Conservation (phyloP, 2,329 filamentous ascomycete genomes). For the Fusarium siculi region DNA sequence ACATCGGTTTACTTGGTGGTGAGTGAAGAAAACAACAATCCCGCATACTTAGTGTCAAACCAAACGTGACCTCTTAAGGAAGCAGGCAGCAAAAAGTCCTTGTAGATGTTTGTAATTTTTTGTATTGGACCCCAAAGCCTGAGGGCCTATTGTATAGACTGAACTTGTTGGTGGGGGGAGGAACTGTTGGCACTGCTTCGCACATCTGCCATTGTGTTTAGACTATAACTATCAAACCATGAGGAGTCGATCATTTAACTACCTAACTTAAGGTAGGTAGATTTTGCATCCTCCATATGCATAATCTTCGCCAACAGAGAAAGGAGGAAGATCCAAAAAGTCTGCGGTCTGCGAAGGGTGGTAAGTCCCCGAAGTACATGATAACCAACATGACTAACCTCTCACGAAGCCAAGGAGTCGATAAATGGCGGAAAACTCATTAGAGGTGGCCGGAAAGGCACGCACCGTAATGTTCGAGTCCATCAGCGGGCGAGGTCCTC, state of each 20-base stretch:
- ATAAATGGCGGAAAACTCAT: not conserved
- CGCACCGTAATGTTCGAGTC: conserved; percentile 1
- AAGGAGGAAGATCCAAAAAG: not conserved
- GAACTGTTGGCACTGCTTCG: not conserved
- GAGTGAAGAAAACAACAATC: not conserved
- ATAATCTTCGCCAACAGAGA: not conserved
- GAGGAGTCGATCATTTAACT: not conserved
- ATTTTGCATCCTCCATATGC: not conserved
- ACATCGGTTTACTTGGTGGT: not conserved
- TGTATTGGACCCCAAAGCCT: not conserved
- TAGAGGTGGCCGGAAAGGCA: not conserved
- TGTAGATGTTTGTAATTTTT: not conserved
- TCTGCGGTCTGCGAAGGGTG: not conserved
- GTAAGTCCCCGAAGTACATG: not conserved
- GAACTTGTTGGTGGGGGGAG: not conserved
- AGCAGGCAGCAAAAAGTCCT: not conserved
- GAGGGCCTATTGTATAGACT: not conserved
- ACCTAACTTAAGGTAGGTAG: not conserved
- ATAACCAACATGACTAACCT: not conserved
- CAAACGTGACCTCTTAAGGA: not conserved
- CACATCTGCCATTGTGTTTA: not conserved
- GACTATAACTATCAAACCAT: not conserved
- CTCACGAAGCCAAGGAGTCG: not conserved
- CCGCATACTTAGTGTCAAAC: not conserved
- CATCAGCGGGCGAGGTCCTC: not conserved